Evolutionary conservation across 495 filamentous ascomycete genomes (phyloP).

Genomic region (Trichoderma erinaceum): DNA sequence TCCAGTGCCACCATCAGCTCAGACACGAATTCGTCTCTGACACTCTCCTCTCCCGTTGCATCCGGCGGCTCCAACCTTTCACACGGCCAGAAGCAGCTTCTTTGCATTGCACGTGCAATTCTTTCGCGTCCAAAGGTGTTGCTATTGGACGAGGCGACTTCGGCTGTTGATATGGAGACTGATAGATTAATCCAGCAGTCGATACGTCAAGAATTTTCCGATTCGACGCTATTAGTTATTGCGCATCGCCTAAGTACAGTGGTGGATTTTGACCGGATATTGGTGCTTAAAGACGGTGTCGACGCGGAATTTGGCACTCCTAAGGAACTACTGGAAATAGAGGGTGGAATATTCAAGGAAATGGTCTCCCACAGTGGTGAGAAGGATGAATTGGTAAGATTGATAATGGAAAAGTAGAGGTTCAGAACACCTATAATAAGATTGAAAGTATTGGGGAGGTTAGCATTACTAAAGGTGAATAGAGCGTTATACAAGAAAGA

Average conservation of each 20-base stretch:
- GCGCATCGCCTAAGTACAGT: constrained; percentile 66
- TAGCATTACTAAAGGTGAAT: too few species aligned
- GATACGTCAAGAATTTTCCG: constrained; percentile 59
- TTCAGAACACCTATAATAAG: neutral
- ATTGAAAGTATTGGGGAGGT: neutral
- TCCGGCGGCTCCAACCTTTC: constrained; percentile 45
- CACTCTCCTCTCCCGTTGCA: constrained; percentile 24
- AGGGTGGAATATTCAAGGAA: neutral
- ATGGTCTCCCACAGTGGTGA: constrained; percentile 4
- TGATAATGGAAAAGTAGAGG: neutral
- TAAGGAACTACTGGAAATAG: neutral
- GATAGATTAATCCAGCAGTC: constrained; percentile 60
- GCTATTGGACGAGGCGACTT: constrained; percentile 70
- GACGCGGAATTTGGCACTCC: constrained; percentile 52
- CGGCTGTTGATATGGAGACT: constrained; percentile 64
- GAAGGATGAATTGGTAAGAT: constrained; percentile 3
- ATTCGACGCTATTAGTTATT: constrained; percentile 59
- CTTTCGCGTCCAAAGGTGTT: constrained; percentile 68
- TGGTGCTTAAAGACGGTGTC: constrained; percentile 60
- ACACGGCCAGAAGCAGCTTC: constrained; percentile 57
- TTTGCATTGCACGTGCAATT: constrained; percentile 65
- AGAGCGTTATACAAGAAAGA: too few species aligned
- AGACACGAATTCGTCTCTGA: constrained; percentile 22
- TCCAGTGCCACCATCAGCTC: neutral
- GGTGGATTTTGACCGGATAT: constrained; percentile 63